Percentiles rank a stretch among this genome's conserved stretches.
Evolutionary conservation across 2,329 filamentous ascomycete species (phyloP).

Genomic region (Ascochyta fabae): DNA sequence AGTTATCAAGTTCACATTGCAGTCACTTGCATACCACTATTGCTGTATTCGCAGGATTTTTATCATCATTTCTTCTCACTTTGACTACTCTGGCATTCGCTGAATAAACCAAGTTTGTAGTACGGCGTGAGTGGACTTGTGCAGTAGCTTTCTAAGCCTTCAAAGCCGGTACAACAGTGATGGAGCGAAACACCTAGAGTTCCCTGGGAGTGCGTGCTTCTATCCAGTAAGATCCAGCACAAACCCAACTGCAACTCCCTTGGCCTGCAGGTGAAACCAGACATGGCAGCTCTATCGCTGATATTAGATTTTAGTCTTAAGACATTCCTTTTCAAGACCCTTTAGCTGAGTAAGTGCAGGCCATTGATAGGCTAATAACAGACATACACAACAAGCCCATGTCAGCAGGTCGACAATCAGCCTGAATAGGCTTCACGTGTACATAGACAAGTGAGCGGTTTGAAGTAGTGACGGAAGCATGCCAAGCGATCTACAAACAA

Average conservation of each 20-base stretch:
- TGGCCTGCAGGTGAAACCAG: background rate
- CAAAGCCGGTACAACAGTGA: too few relatives aligned
- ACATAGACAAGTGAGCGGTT: background rate
- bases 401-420: background rate
- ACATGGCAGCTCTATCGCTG: background rate
- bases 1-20: background rate
- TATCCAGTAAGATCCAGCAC: background rate
- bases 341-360: background rate
- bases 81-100: too few relatives aligned
- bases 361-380: background rate
- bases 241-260: background rate
- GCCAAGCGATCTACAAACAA: background rate
- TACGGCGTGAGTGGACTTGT: too few relatives aligned
- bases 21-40: background rate
- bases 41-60: background rate
- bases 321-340: background rate
- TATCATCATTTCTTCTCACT: too few relatives aligned
- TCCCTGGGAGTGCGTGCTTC: background rate
- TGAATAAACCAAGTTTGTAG: too few relatives aligned
- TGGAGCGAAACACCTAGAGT: background rate
- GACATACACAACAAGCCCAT: too few relatives aligned
- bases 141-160: too few relatives aligned
- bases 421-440: background rate
- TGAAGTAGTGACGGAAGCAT: background rate
- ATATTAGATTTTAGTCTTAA: background rate